Conservation (phyloP, 768 basidiomycete genomes). For the Amanita pseudoporphyria region DNA sequence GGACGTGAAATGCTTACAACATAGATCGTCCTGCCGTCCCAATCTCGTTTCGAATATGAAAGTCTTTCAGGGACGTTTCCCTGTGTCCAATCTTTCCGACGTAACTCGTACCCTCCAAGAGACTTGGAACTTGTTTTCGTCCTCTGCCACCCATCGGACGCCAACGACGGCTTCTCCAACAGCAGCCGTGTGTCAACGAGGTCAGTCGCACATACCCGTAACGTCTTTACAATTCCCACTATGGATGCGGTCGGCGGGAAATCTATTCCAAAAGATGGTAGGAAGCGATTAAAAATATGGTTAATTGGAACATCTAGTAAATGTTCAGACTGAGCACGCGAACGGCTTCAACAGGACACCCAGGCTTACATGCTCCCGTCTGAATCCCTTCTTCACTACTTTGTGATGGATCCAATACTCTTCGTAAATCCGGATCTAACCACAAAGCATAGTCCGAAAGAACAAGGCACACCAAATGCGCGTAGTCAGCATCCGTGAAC, state of each 20-base stretch:
- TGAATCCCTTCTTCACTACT: constrained; percentile 13
- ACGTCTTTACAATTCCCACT: constrained; percentile 42
- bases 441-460: constrained; percentile 68
- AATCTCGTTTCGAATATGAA: constrained; percentile 29
- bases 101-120: constrained; percentile 54
- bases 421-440: constrained; percentile 45
- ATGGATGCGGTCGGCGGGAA: constrained; percentile 26
- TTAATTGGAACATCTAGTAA: constrained; percentile 50
- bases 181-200: constrained; percentile 54
- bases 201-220: constrained; percentile 39
- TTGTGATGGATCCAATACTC: constrained; percentile 29
- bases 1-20: constrained; percentile 31
- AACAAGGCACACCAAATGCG: constrained; percentile 42
- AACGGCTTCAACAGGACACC: neutral
- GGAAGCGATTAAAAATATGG: constrained; percentile 36
- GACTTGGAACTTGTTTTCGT: constrained; percentile 7
- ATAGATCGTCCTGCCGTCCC: constrained; percentile 60
- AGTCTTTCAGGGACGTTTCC: constrained; percentile 14
- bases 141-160: constrained; percentile 19
- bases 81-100: constrained; percentile 37
- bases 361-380: neutral
- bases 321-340: constrained; percentile 3
- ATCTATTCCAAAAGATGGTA: constrained; percentile 18
- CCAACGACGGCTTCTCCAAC: constrained; percentile 32
- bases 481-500: constrained; percentile 33